Percentiles rank a stretch among this genome's conserved stretches.
Evolutionary conservation across 306 rosid species (phyloP).

Genomic region (Gynostemma pentaphyllum): DNA sequence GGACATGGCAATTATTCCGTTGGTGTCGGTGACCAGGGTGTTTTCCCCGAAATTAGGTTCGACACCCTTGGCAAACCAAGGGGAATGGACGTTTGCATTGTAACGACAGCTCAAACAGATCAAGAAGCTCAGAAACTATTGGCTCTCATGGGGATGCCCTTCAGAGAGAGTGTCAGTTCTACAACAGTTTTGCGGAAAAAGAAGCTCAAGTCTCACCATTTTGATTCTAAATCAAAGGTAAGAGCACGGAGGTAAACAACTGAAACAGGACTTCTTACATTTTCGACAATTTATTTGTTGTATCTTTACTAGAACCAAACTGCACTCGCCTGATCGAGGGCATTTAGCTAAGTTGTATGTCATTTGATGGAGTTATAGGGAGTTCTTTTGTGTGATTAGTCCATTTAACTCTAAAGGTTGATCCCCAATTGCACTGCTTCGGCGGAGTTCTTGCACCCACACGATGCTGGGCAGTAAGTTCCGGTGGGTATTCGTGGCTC

Average conservation of each 20-base stretch:
- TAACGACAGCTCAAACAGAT: constrained; percentile 71
- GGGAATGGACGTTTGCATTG: constrained; percentile 90
- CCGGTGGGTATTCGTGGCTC: neutral
- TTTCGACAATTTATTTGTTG: neutral
- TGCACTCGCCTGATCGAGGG: neutral
- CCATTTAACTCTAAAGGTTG: neutral
- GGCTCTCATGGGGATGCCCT: constrained; percentile 95
- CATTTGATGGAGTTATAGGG: neutral
- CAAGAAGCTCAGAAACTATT: constrained; percentile 63
- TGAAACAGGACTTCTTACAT: neutral
- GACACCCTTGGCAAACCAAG: constrained; percentile 58
- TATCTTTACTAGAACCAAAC: neutral
- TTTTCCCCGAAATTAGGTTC: constrained; percentile 69
- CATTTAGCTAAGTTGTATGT: constrained; percentile 1
- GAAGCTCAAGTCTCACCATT: constrained; percentile 89
- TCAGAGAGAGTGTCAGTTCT: constrained; percentile 57
- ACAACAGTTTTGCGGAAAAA: constrained; percentile 37
- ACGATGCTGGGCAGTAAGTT: neutral
- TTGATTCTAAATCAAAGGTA: constrained; percentile 65
- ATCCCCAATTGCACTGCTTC: neutral
- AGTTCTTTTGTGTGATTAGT: neutral
- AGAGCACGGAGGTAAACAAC: constrained; percentile 34
- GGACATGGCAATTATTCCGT: constrained; percentile 70
- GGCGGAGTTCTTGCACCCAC: neutral
- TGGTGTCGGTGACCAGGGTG: constrained; percentile 70